Evolutionary conservation across 2,329 filamentous ascomycete species (phyloP), one percentile per base, ranked within the genome.

Genomic region (Ceratocystis eucalypticola): DNA sequence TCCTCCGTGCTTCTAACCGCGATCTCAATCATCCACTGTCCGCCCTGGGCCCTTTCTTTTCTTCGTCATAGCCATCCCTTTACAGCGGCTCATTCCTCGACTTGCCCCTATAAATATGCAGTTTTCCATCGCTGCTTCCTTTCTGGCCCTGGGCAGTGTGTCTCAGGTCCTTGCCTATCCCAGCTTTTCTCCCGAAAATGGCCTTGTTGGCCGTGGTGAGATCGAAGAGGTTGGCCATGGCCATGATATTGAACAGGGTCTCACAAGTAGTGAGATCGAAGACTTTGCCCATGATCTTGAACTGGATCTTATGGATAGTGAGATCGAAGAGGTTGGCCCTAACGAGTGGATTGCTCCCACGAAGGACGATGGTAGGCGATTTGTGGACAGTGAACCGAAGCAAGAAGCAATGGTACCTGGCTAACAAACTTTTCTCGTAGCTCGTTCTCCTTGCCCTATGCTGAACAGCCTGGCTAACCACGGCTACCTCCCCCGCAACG

Each of bases 391-490:
- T 12, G 41, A 45, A 12, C 48, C 8, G 15, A 12, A 15, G 6
- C 22, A 22, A 22, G 15, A 12, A 15, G 6, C 22, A 22, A 22
- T n/a, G 12, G 44, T 10, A 15, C 30, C 37, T 8, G 4, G 20
- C 37, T 41, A 44, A 53, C 57, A 15, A 5, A 8, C 12, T 5
- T 44, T 28, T 55, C 30, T 55, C 65, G 37, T 30, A 68, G 67
- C 20, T 62, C 70, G 70, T 22, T 65, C 67, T 12, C 70, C 70
- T 15, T 71, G 70, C 69, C 70, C 70, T 17, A 70, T 71, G 69
- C 67, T 71, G 44, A 71, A 71, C 68, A 64, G 67, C 15, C 68
- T 71, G 50, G 70, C 70, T 30, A 69, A 71, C 65, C 70, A 71
- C 65, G 69, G 68, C 65, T 70, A 69, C 64, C 65, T 71, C 46